Percentiles rank a stretch among this genome's conserved stretches.
Conservation (phyloP, 257 asterid genomes). For the Nicotiana noctiflora region DNA sequence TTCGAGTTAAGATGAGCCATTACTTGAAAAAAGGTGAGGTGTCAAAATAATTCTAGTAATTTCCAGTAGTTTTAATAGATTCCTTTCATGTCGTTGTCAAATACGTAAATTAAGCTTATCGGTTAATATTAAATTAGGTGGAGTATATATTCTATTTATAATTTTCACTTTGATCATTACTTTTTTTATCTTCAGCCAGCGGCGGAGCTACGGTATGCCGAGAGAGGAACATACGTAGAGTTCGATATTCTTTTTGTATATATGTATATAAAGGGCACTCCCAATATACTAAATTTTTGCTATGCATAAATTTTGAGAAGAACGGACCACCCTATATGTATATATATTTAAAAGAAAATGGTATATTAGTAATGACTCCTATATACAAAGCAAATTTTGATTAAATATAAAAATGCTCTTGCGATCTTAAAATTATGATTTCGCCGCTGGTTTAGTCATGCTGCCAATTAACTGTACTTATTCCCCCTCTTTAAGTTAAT, state of each 20-base stretch:
- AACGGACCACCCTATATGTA: no score
- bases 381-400: no score
- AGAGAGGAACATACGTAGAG: no score
- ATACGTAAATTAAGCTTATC: background rate
- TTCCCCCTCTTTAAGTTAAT: background rate
- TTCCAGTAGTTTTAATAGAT: background rate
- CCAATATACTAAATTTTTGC: no score
- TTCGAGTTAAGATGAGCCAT: background rate
- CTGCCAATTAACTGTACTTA: background rate
- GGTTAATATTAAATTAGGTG: background rate
- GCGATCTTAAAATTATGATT: no score
- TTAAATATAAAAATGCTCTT: no score
- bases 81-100: slow-evolving; percentile 7
- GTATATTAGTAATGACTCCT: no score
- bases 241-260: no score
- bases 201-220: no score
- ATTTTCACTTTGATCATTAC: background rate
- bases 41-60: background rate
- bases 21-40: background rate
- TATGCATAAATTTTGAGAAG: no score
- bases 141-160: slow-evolving; percentile 8
- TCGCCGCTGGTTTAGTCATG: background rate
- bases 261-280: no score
- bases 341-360: no score
- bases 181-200: background rate